phyloP scores from a whole-genome alignment of 208 protist species.

The Vickermania spadyakhi region DNA sequence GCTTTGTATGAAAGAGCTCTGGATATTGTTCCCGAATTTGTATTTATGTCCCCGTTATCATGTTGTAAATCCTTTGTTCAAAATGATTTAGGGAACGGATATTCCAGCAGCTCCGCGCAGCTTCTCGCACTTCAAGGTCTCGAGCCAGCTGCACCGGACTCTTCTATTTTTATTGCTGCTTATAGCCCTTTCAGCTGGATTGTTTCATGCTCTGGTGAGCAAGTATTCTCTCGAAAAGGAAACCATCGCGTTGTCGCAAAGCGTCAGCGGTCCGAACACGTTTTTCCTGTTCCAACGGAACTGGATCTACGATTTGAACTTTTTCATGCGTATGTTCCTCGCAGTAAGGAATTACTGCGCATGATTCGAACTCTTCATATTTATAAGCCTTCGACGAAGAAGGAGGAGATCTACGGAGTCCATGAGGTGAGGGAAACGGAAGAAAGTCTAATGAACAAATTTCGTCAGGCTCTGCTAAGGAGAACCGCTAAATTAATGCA shows the following conservation, averaged over 20 bases:
- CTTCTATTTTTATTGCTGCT: not conserved
- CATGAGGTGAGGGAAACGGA: not conserved
- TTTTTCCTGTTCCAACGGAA: not conserved
- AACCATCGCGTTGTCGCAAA: not conserved
- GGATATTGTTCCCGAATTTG: not conserved
- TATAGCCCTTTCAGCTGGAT: not conserved
- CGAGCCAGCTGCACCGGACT: not conserved
- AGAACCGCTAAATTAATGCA: not conserved
- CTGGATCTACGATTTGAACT: not conserved
- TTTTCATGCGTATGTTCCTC: not conserved
- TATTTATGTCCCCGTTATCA: not conserved
- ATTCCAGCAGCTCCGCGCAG: not conserved
- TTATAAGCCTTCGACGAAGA: not conserved
- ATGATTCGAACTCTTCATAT: not conserved
- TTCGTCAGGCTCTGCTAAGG: not conserved
- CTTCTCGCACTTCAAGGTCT: not conserved
- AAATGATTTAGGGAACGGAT: not conserved
- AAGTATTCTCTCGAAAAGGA: not conserved
- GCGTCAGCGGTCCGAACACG: not conserved
- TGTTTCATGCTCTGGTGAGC: not conserved
- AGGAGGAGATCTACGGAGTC: not conserved
- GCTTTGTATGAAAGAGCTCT: not conserved
- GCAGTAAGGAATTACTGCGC: not conserved
- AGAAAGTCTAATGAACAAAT: not conserved
- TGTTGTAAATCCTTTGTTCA: not conserved